A percentile compares a stretch with the other conserved stretches of the same genome.
Evolutionary conservation across 1,284 basidiomycete species (phyloP).

Genomic region (Papiliotrema laurentii): DNA sequence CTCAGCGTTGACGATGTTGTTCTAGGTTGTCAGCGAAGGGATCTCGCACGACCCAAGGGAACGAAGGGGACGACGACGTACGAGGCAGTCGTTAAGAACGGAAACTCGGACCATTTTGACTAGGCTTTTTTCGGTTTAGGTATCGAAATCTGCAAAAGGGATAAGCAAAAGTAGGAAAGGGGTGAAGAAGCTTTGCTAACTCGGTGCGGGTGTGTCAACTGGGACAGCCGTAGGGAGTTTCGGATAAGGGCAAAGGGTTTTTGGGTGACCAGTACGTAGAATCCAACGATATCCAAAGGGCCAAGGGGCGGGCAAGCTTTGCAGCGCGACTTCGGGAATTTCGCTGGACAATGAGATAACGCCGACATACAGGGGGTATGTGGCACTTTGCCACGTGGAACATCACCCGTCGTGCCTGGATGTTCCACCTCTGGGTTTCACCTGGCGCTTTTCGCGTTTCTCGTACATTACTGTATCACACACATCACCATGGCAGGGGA

Average conservation of each 20-base stretch:
- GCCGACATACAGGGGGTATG: not conserved
- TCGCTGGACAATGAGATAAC: not conserved
- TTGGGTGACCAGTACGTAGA: slow-evolving; percentile 1
- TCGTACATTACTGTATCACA: too few relatives aligned
- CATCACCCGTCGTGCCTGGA: too few relatives aligned
- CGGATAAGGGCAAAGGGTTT: slow-evolving; percentile 7
- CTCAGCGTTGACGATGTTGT: slow-evolving; percentile 98
- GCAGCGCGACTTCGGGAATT: not conserved
- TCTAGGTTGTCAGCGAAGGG: slow-evolving; percentile 49
- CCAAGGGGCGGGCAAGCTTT: not conserved
- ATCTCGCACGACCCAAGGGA: not conserved
- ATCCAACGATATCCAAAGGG: not conserved
- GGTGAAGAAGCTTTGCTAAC: slow-evolving; percentile 25
- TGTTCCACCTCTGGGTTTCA: too few relatives aligned
- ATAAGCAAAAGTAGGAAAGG: slow-evolving; percentile 7
- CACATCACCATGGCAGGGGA: too few relatives aligned
- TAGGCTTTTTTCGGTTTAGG: slow-evolving; percentile 10
- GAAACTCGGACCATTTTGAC: slow-evolving; percentile 49
- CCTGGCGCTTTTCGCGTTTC: too few relatives aligned
- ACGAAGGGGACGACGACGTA: slow-evolving; percentile 43
- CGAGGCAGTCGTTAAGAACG: slow-evolving; percentile 69
- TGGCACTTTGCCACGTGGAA: too few relatives aligned
- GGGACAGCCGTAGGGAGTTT: slow-evolving; percentile 42
- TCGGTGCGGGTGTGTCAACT: slow-evolving; percentile 46
- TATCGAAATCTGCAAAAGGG: slow-evolving; percentile 13